A percentile compares a stretch with the other conserved stretches of the same genome.
Conservation (phyloP, 768 basidiomycete genomes). For the Phanerochaete sordida region DNA sequence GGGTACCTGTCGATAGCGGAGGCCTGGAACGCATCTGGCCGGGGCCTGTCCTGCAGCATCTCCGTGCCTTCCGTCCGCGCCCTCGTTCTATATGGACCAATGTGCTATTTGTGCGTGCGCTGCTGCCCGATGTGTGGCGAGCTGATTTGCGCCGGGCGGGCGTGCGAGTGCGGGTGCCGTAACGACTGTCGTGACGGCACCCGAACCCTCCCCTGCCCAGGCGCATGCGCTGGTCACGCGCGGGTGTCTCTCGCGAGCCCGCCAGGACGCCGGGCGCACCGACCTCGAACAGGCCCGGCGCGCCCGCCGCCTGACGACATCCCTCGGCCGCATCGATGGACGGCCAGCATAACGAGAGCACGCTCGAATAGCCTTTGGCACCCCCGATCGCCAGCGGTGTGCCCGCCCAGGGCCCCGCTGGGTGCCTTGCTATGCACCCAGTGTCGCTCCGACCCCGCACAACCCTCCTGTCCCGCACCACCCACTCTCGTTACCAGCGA, state of each 20-base stretch:
- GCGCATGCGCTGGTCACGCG: neutral
- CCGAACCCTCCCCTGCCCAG: neutral
- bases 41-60: neutral
- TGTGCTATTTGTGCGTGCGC: neutral
- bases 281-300: neutral
- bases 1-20: neutral
- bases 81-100: neutral
- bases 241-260: neutral
- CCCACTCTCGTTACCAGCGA: neutral
- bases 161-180: neutral
- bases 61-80: neutral
- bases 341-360: no score
- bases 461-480: neutral
- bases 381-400: neutral
- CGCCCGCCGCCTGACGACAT: neutral
- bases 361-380: neutral
- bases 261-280: neutral
- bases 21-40: neutral
- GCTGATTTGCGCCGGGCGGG: neutral
- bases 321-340: neutral
- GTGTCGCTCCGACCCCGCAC: neutral
- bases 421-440: neutral
- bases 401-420: neutral
- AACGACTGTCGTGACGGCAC: neutral
- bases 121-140: neutral